phyloP scores from a whole-genome alignment of 768 basidiomycete species.

The Mycena floridula region DNA sequence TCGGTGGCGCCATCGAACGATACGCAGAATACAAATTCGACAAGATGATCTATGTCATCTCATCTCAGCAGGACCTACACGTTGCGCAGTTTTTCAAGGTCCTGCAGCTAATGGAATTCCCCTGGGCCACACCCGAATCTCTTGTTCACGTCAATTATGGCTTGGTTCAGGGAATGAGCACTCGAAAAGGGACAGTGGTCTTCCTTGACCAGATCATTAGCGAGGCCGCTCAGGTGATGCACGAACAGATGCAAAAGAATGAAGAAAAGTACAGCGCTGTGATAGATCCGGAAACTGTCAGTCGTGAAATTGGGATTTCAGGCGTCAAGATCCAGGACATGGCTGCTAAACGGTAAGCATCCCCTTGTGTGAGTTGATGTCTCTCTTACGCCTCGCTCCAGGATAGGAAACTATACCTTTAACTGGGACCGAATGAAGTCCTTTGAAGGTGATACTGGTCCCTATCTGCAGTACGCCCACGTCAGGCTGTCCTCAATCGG shows the following conservation, averaged over 20 bases:
- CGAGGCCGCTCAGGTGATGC: slow-evolving; percentile 87
- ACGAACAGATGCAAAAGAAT: slow-evolving; percentile 94
- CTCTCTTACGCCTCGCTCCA: slow-evolving; percentile 28
- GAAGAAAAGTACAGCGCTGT: slow-evolving; percentile 87
- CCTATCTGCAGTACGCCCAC: slow-evolving; percentile 96
- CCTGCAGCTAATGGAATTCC: slow-evolving; percentile 81
- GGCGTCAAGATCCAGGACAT: slow-evolving; percentile 98
- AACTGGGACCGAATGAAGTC: slow-evolving; percentile 92
- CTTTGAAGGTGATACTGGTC: slow-evolving; percentile 94
- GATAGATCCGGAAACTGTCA: slow-evolving; percentile 77
- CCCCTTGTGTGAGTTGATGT: slow-evolving; percentile 1
- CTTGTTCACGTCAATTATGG: slow-evolving; percentile 91
- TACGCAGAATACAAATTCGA: slow-evolving; percentile 84
- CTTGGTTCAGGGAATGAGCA: slow-evolving; percentile 92
- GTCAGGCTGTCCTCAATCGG: slow-evolving; percentile 87
- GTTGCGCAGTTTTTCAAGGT: slow-evolving; percentile 92
- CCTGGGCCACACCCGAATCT: slow-evolving; percentile 76
- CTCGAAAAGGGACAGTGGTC: slow-evolving; percentile 87
- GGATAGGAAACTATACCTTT: slow-evolving; percentile 95
- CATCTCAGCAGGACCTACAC: slow-evolving; percentile 84
- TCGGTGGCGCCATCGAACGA: slow-evolving; percentile 89
- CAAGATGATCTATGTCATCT: slow-evolving; percentile 91
- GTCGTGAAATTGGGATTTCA: slow-evolving; percentile 84
- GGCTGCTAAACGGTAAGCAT: slow-evolving; percentile 81
- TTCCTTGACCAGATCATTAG: slow-evolving; percentile 92